Percentiles rank a stretch among this genome's conserved stretches.
These are phyloP conservation scores for Phytophthora megakarya DNA, from an alignment of 352 stramenopile genomes.

Conservation along the genomic window DNA sequence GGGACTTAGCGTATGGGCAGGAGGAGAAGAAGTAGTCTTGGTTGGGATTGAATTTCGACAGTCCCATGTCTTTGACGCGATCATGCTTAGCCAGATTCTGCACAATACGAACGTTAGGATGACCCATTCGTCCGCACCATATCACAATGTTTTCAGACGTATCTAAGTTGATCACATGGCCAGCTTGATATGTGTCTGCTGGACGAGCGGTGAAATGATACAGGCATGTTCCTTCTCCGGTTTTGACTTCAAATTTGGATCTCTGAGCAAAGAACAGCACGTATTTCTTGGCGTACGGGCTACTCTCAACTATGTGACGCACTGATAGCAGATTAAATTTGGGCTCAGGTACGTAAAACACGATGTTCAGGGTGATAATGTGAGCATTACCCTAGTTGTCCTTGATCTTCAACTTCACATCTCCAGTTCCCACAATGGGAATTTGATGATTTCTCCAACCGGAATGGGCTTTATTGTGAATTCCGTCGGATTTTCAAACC, in stretches of 20 bases:
- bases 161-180: too few species aligned
- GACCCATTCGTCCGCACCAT: too few species aligned
- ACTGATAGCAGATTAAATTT: slow-evolving; percentile 4
- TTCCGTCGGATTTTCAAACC: slow-evolving; percentile 10
- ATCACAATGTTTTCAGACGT: too few species aligned
- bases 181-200: too few species aligned
- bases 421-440: slow-evolving; percentile 5
- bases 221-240: neutral
- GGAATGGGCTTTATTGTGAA: slow-evolving; percentile 8
- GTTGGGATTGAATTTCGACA: too few species aligned
- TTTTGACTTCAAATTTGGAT: neutral
- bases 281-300: slow-evolving; percentile 26
- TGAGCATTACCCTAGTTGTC: slow-evolving; percentile 18
- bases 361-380: slow-evolving; percentile 1
- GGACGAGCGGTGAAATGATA: neutral
- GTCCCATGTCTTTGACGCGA: too few species aligned
- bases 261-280: neutral
- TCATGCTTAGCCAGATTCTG: too few species aligned
- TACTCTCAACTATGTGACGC: slow-evolving; percentile 8
- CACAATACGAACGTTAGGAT: too few species aligned
- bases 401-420: slow-evolving; percentile 14
- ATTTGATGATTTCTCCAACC: slow-evolving; percentile 15
- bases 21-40: slow-evolving; percentile 16
- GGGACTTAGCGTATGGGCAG: slow-evolving; percentile 18
- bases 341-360: neutral